Percentiles rank a stretch among this genome's conserved stretches.
phyloP scores from a whole-genome alignment of 2,329 filamentous ascomycete genomes.

The Penicillium sp. region DNA sequence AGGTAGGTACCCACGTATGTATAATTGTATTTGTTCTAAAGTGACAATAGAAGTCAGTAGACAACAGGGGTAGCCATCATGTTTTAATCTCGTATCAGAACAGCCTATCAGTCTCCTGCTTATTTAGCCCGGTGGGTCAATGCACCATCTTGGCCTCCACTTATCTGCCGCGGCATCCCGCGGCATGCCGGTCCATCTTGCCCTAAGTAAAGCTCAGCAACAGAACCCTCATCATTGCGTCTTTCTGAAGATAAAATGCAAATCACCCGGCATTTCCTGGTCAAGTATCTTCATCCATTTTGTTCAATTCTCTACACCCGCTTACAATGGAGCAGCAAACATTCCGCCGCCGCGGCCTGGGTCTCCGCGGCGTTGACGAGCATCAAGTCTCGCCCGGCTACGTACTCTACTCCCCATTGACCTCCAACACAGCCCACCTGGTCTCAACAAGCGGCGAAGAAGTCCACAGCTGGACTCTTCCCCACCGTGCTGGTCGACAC shows the following conservation, averaged over 20 bases:
- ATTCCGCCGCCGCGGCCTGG: slow-evolving; percentile 43
- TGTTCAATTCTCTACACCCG: no score
- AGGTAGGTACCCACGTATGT: no score
- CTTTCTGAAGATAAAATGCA: not conserved
- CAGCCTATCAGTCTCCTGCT: not conserved
- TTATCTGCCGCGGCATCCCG: slow-evolving; percentile 25
- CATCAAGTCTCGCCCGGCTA: slow-evolving; percentile 41
- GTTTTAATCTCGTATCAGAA: not conserved
- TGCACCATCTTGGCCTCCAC: not conserved
- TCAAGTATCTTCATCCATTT: not conserved
- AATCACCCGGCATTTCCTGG: not conserved
- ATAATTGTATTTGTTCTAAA: not conserved
- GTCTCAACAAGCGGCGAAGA: slow-evolving; percentile 44
- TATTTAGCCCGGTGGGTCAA: not conserved
- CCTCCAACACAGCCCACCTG: slow-evolving; percentile 41
- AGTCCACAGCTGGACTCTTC: slow-evolving; percentile 47
- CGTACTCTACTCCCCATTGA: slow-evolving; percentile 45
- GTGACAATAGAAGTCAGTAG: not conserved
- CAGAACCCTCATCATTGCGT: not conserved
- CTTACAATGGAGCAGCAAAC: slow-evolving; percentile 46
- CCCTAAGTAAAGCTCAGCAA: slow-evolving; percentile 5
- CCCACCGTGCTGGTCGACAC: slow-evolving; percentile 44
- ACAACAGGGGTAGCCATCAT: not conserved
- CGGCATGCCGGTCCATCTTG: slow-evolving; percentile 21
- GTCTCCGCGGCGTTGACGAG: slow-evolving; percentile 42